A percentile compares a stretch with the other conserved stretches of the same genome.
phyloP scores from a whole-genome alignment of 345 rosid species.

The Ricinus communis region DNA sequence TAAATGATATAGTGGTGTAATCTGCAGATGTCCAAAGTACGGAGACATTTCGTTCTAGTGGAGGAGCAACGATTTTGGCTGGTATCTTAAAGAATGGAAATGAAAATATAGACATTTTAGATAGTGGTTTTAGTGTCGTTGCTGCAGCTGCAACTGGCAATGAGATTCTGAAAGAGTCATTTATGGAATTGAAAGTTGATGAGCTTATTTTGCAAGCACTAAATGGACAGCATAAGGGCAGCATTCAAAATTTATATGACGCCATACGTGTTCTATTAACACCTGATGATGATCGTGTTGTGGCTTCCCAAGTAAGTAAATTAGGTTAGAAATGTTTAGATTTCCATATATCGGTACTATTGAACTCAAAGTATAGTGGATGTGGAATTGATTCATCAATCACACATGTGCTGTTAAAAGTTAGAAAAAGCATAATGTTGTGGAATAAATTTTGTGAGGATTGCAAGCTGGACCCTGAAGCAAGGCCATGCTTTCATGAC shows the following conservation, averaged over 20 bases:
- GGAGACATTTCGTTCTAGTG: slow-evolving; percentile 52
- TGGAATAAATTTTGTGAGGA: too few species aligned
- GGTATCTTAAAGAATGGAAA: slow-evolving; percentile 44
- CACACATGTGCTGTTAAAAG: not conserved
- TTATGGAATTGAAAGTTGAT: slow-evolving; percentile 80
- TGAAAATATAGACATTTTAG: slow-evolving; percentile 47
- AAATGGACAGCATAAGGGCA: slow-evolving; percentile 37
- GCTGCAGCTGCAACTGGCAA: slow-evolving; percentile 80
- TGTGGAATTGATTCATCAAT: not conserved
- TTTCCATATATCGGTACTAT: not conserved
- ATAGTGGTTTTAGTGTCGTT: slow-evolving; percentile 62
- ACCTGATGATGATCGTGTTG: slow-evolving; percentile 87
- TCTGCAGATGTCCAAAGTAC: slow-evolving; percentile 67
- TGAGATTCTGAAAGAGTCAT: slow-evolving; percentile 74
- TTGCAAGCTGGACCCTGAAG: too few species aligned
- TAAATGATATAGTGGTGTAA: not conserved
- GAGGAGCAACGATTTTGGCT: slow-evolving; percentile 61
- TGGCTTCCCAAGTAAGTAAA: slow-evolving; percentile 86
- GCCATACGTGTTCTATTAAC: slow-evolving; percentile 73
- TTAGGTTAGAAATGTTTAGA: not conserved
- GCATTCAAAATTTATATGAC: slow-evolving; percentile 59
- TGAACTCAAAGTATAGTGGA: not conserved
- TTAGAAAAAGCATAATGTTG: not conserved
- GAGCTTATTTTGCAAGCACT: slow-evolving; percentile 67
- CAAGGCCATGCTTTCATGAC: too few species aligned